Percentiles rank a stretch among this genome's conserved stretches.
Conservation (phyloP, 2,329 filamentous ascomycete species). For the Botrytis medusae region DNA sequence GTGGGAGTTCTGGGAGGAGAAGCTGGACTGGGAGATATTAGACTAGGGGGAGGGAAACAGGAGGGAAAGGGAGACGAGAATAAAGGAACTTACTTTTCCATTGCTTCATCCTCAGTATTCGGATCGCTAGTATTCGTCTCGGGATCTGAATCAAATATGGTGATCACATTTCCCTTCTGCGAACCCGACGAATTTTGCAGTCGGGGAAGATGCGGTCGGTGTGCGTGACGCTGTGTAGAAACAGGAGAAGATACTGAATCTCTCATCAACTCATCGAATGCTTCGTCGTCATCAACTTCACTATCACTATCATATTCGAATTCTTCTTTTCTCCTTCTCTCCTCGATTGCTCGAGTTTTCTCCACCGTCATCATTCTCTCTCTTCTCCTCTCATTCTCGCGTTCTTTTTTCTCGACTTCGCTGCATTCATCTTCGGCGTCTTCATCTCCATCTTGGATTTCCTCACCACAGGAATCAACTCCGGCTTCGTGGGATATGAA, state of each 20-base stretch:
- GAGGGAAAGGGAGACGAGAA: not conserved
- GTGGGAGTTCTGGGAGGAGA: not conserved
- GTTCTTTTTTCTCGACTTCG: not conserved
- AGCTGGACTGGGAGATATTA: not conserved
- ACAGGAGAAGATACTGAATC: not conserved
- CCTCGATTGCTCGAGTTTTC: not conserved
- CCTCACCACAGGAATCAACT: conserved; percentile 9
- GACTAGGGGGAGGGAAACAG: not conserved
- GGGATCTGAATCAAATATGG: not conserved
- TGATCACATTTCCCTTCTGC: not conserved
- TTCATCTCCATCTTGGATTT: not conserved
- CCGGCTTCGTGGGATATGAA: not conserved
- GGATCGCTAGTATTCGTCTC: not conserved
- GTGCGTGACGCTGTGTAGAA: not conserved
- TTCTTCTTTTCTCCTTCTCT: not conserved
- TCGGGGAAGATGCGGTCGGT: not conserved
- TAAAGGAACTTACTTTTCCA: not conserved
- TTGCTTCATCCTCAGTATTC: not conserved
- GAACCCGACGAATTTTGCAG: not conserved
- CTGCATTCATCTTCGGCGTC: conserved; percentile 4
- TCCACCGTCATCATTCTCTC: not conserved
- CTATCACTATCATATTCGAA: conserved; percentile 20
- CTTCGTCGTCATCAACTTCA: conserved; percentile 15
- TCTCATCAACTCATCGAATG: not conserved
- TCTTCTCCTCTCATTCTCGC: not conserved